phyloP scores from a whole-genome alignment of 2,329 filamentous ascomycete genomes.

The Epichloe gansuensis region DNA sequence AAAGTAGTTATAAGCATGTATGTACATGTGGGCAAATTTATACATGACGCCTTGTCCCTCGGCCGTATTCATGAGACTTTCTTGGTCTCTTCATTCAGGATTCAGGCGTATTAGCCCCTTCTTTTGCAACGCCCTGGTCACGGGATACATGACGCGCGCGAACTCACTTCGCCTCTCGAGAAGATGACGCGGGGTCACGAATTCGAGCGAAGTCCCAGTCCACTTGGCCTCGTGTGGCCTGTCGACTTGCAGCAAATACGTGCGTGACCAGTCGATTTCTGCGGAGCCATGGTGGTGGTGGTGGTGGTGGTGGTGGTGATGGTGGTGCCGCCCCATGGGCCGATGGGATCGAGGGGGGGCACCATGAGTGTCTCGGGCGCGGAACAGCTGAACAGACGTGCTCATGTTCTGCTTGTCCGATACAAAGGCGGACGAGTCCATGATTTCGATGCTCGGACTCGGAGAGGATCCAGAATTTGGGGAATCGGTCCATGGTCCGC shows the following conservation, averaged over 20 bases:
- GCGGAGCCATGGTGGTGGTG: neutral
- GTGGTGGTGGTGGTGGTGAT: no score
- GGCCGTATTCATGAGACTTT: neutral
- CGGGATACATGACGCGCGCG: constrained; percentile 1
- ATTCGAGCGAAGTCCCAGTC: neutral
- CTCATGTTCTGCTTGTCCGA: neutral
- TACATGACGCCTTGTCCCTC: no score
- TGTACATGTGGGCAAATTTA: no score
- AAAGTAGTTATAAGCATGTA: no score
- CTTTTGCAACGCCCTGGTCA: neutral
- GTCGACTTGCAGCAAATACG: neutral
- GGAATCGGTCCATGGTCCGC: no score
- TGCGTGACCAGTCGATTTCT: neutral
- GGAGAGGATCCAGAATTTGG: no score
- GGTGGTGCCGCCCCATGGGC: neutral
- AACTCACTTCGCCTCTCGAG: neutral
- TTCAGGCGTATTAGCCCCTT: neutral
- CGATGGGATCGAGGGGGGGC: neutral
- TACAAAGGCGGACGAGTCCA: neutral
- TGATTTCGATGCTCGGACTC: neutral
- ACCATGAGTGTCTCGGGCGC: neutral
- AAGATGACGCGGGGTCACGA: neutral
- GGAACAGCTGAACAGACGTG: neutral
- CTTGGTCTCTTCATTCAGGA: neutral
- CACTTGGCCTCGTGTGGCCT: neutral